Conservation (phyloP, 306 rosid genomes). For the Arachis stenosperma region DNA sequence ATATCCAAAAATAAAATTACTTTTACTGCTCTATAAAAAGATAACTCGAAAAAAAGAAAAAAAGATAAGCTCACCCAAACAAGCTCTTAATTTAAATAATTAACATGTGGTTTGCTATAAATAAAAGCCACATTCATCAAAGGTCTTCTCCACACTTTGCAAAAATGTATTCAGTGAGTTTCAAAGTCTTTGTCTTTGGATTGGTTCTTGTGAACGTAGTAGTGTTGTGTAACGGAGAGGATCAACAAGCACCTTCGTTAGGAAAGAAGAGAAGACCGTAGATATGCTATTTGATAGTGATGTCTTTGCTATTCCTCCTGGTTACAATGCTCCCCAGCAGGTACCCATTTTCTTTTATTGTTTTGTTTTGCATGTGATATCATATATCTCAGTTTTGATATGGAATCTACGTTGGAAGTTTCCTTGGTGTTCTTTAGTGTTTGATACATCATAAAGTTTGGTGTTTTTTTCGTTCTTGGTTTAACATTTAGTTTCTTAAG, state of each 20-base stretch:
- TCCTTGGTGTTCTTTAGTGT: too few relatives aligned
- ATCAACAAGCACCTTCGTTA: slow-evolving; percentile 49
- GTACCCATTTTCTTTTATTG: slow-evolving; percentile 19
- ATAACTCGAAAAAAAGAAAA: too few relatives aligned
- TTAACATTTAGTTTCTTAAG: not conserved
- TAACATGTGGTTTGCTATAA: too few relatives aligned
- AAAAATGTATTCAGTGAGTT: slow-evolving; percentile 44
- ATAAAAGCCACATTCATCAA: too few relatives aligned
- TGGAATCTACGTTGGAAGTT: too few relatives aligned
- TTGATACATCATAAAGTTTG: not conserved
- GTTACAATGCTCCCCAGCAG: slow-evolving; percentile 84
- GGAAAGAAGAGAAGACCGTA: slow-evolving; percentile 40
- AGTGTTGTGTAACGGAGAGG: slow-evolving; percentile 63
- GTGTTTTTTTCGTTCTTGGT: not conserved
- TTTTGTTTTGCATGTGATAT: not conserved
- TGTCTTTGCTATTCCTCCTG: slow-evolving; percentile 65
- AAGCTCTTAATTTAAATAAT: too few relatives aligned
- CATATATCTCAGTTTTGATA: not conserved
- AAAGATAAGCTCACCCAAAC: too few relatives aligned
- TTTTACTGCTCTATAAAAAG: too few relatives aligned
- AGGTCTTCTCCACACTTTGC: not conserved
- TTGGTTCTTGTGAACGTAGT: slow-evolving; percentile 39
- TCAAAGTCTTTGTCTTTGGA: not conserved
- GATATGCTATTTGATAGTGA: slow-evolving; percentile 67
- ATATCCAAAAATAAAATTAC: too few relatives aligned